Conservation (phyloP, 2,329 filamentous ascomycete species). For the Ophiocordyceps camponoti-saundersi region DNA sequence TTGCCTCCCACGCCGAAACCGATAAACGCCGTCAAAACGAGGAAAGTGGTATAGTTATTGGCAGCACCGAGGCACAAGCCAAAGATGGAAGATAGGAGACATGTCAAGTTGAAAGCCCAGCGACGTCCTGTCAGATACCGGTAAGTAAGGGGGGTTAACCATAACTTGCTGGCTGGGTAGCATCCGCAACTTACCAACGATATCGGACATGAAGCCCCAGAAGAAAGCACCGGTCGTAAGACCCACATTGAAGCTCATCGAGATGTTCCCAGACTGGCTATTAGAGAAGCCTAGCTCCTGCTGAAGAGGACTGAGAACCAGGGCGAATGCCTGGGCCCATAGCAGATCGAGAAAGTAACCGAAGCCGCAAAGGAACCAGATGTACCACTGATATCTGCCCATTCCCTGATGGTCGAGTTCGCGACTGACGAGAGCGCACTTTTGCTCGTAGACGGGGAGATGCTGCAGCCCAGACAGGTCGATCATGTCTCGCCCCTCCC, state of each 20-base stretch:
- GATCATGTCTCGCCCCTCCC: background rate
- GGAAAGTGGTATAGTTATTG: constrained; percentile 29
- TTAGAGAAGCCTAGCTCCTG: constrained; percentile 36
- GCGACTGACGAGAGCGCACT: constrained; percentile 17
- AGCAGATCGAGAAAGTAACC: constrained; percentile 38
- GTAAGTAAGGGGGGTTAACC: background rate
- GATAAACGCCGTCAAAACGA: constrained; percentile 34
- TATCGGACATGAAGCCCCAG: constrained; percentile 38
- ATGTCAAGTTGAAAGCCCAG: constrained; percentile 41
- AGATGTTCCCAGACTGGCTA: constrained; percentile 25
- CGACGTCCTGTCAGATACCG: constrained; percentile 18
- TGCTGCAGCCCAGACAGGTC: constrained; percentile 6
- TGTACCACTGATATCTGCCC: constrained; percentile 34
- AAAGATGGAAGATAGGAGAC: constrained; percentile 35
- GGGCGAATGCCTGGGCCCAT: constrained; percentile 40
- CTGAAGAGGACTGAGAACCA: constrained; percentile 33
- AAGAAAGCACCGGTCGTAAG: constrained; percentile 36
- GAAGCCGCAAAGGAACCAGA: constrained; percentile 34
- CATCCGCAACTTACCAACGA: constrained; percentile 15
- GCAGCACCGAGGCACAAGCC: constrained; percentile 32
- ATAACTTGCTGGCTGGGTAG: background rate
- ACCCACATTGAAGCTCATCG: constrained; percentile 34
- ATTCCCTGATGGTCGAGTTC: constrained; percentile 35
- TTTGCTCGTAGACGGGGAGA: constrained; percentile 15
- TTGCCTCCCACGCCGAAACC: constrained; percentile 36